Conservation (phyloP, 768 basidiomycete genomes). For the Hericium erinaceus region DNA sequence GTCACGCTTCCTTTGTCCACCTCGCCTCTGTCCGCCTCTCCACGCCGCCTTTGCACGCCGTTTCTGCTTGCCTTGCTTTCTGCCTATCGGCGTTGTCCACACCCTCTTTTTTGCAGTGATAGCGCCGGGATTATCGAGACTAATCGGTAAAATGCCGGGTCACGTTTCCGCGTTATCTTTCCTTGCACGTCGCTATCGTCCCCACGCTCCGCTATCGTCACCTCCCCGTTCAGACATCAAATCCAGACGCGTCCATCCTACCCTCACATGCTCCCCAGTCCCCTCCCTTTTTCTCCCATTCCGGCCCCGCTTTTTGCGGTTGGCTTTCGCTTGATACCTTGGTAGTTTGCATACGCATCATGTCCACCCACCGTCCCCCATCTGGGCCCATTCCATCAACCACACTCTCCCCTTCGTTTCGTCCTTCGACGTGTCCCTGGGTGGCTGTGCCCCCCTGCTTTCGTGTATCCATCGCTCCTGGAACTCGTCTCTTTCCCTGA, state of each 20-base stretch:
- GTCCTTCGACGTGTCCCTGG: not conserved
- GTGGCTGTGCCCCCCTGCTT: not conserved
- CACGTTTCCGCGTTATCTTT: not conserved
- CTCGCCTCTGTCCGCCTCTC: not conserved
- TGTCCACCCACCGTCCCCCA: not conserved
- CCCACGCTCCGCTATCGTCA: not conserved
- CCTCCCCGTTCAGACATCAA: not conserved
- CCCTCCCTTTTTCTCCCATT: not conserved
- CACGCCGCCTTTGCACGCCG: not conserved
- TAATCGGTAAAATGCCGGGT: not conserved
- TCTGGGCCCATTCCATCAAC: not conserved
- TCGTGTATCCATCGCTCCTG: not conserved
- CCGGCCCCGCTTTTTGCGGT: not conserved
- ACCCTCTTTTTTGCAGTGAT: not conserved
- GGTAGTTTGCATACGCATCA: not conserved
- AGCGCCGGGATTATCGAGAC: not conserved
- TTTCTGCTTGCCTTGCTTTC: not conserved
- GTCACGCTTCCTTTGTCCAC: not conserved
- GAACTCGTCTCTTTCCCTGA: not conserved
- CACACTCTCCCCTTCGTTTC: not conserved
- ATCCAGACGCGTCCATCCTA: not conserved
- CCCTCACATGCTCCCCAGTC: not conserved
- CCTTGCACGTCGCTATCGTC: not conserved
- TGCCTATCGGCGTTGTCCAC: not conserved
- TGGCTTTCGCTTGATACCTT: not conserved